Percentiles rank a stretch among this genome's conserved stretches.
These are phyloP conservation scores for bread wheat (Triticum aestivum) DNA, from an alignment of 176 grass and related monocot genomes.

Conservation along the genomic window IWGSC_CS_RefSeq_v2.1 NC_057800.1:364447401-364447900, in stretches of 20 bases:
- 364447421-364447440: conserved; percentile 95
- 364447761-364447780: conserved; percentile 94
- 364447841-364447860: background rate
- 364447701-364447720: conserved; percentile 96
- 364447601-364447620: conserved; percentile 90
- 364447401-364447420: conserved; percentile 95
- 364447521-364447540: background rate
- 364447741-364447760: conserved; percentile 98
- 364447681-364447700: conserved; percentile 99
- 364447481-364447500: conserved; percentile 11
- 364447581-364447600: conserved; percentile 87
- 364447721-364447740: conserved; percentile 90
- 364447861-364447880: no score
- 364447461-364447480: conserved; percentile 64
- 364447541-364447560: conserved; percentile 55
- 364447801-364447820: conserved; percentile 39
- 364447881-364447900: background rate
- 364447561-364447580: conserved; percentile 93
- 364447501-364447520: background rate
- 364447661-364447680: conserved; percentile 96
- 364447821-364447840: background rate
- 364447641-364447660: conserved; percentile 95
- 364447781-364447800: conserved; percentile 91
- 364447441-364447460: conserved; percentile 91
- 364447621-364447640: conserved; percentile 99